A percentile compares a stretch with the other conserved stretches of the same genome.
Conservation (phyloP, 2,329 filamentous ascomycete species). For the Paracamarosporium sp. region DNA sequence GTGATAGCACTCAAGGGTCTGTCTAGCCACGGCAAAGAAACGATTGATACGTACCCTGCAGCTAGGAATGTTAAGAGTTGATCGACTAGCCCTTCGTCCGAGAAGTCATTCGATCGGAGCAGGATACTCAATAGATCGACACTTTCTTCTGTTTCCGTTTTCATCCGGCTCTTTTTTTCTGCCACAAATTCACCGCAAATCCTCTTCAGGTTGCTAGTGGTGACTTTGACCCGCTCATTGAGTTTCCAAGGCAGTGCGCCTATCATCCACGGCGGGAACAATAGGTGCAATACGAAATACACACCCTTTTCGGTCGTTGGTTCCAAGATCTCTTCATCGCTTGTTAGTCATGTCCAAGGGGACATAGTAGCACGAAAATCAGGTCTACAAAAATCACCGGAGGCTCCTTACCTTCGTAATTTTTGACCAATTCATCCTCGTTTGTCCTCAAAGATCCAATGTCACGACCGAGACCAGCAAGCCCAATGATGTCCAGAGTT, state of each 20-base stretch:
- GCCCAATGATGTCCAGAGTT: slow-evolving; percentile 55
- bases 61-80: slow-evolving; percentile 64
- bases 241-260: slow-evolving; percentile 55
- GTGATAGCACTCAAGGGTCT: too few relatives aligned
- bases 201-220: slow-evolving; percentile 44
- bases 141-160: slow-evolving; percentile 36
- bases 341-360: not conserved
- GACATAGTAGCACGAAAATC: not conserved
- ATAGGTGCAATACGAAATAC: slow-evolving; percentile 51
- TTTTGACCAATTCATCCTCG: slow-evolving; percentile 50
- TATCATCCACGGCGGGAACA: slow-evolving; percentile 48
- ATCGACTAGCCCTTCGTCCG: slow-evolving; percentile 60
- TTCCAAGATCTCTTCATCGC: slow-evolving; percentile 52
- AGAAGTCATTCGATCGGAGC: slow-evolving; percentile 60
- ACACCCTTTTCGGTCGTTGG: slow-evolving; percentile 56
- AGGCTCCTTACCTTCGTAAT: slow-evolving; percentile 21
- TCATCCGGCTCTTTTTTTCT: slow-evolving; percentile 54
- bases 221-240: slow-evolving; percentile 49
- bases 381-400: not conserved
- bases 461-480: slow-evolving; percentile 54
- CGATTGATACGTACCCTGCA: slow-evolving; percentile 52
- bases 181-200: slow-evolving; percentile 56
- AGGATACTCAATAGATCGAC: slow-evolving; percentile 57
- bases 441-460: slow-evolving; percentile 50
- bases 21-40: too few relatives aligned